phyloP scores from a whole-genome alignment of 1,284 basidiomycete genomes.

The Malassezia caprae region DNA sequence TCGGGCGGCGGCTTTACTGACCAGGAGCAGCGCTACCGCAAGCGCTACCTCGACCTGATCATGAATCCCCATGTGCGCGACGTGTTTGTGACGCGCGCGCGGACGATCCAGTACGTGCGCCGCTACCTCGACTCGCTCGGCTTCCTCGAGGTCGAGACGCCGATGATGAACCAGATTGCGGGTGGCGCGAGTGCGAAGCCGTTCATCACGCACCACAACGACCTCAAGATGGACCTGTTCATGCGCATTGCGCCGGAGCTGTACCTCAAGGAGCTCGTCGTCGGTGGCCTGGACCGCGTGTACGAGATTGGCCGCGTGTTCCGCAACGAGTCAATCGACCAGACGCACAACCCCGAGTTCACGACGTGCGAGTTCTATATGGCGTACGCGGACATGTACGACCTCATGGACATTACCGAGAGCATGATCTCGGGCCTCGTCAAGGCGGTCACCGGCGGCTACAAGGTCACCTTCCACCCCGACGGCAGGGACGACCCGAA shows the following conservation, averaged over 20 bases:
- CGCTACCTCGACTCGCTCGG: constrained; percentile 82
- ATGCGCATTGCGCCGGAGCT: constrained; percentile 95
- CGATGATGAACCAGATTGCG: constrained; percentile 93
- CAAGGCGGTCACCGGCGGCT: constrained; percentile 73
- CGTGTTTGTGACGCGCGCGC: constrained; percentile 73
- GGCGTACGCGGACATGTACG: constrained; percentile 99
- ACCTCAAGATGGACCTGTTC: constrained; percentile 92
- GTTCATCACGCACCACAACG: constrained; percentile 97
- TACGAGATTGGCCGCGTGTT: constrained; percentile 98
- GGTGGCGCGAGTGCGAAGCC: constrained; percentile 97
- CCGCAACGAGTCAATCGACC: constrained; percentile 95
- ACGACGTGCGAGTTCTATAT: constrained; percentile 99
- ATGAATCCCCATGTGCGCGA: constrained; percentile 81
- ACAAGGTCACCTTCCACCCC: constrained; percentile 78
- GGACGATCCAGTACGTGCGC: constrained; percentile 56
- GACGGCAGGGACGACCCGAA: constrained; percentile 69
- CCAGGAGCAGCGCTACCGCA: constrained; percentile 92
- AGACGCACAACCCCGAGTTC: constrained; percentile 57
- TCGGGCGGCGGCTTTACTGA: constrained; percentile 55
- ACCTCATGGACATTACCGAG: constrained; percentile 96
- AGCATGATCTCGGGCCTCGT: constrained; percentile 81
- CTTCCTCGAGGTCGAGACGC: constrained; percentile 98
- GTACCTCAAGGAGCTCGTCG: constrained; percentile 94
- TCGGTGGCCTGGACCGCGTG: constrained; percentile 91
- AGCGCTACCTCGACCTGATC: constrained; percentile 97